Conservation (phyloP, 805 yeast genomes). For the Candida chauliodis region DNA sequence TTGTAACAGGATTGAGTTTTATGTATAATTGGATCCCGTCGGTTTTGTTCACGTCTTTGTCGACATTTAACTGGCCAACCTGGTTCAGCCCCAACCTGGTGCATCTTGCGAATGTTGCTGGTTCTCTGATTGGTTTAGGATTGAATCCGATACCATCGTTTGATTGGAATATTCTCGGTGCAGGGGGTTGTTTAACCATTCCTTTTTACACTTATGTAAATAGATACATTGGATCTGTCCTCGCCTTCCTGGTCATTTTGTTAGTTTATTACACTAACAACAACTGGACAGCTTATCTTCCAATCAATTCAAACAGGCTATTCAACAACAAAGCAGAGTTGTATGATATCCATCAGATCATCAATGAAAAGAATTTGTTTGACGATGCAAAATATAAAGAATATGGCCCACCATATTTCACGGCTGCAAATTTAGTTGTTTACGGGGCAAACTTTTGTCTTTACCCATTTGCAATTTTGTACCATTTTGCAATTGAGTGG, state of each 20-base stretch:
- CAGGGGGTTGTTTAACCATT: constrained; percentile 37
- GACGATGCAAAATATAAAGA: constrained; percentile 45
- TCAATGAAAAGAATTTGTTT: constrained; percentile 41
- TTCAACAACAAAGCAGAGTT: constrained; percentile 50
- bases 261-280: constrained; percentile 44
- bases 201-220: constrained; percentile 43
- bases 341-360: constrained; percentile 45
- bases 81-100: constrained; percentile 40
- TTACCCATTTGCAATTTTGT: constrained; percentile 53
- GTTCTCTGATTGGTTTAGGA: constrained; percentile 36
- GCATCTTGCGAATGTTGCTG: constrained; percentile 37
- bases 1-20: constrained; percentile 31
- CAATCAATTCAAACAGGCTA: constrained; percentile 49
- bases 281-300: constrained; percentile 48
- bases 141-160: constrained; percentile 41
- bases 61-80: constrained; percentile 44
- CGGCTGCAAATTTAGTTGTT: constrained; percentile 57
- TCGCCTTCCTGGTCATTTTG: constrained; percentile 31
- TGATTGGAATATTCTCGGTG: constrained; percentile 41
- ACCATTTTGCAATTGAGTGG: constrained; percentile 46
- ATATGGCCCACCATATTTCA: constrained; percentile 65
- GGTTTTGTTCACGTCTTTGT: constrained; percentile 35
- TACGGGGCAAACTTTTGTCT: constrained; percentile 57
- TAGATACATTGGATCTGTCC: constrained; percentile 33
- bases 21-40: constrained; percentile 43